phyloP scores from a whole-genome alignment of 2,329 filamentous ascomycete genomes.

The Penicillium sp. region DNA sequence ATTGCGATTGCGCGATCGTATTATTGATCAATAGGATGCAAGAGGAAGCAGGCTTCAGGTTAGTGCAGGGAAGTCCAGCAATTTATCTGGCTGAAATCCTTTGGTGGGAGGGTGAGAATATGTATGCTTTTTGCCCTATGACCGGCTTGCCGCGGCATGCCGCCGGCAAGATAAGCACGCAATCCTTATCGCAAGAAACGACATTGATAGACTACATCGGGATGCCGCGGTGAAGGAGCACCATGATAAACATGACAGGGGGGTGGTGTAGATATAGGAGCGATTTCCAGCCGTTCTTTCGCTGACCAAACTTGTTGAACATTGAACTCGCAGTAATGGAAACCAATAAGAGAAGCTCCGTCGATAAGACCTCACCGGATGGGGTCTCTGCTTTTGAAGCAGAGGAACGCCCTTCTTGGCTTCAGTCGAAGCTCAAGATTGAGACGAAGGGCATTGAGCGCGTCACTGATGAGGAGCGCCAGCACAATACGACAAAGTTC shows the following conservation, averaged over 20 bases:
- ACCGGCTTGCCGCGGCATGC: conserved; percentile 32
- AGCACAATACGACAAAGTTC: conserved; percentile 30
- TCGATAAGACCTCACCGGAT: conserved; percentile 8
- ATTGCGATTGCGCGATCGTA: conserved; percentile 28
- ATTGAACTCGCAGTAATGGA: conserved; percentile 5
- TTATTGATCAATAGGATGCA: neutral
- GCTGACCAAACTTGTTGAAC: neutral
- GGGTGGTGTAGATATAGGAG: neutral
- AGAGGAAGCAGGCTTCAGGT: neutral
- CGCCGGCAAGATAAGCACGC: conserved; percentile 27
- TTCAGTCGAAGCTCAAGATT: conserved; percentile 25
- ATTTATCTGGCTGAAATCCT: conserved; percentile 8
- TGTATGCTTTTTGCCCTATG: neutral
- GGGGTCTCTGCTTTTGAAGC: neutral
- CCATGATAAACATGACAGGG: neutral
- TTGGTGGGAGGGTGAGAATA: neutral
- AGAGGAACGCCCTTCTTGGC: conserved; percentile 16
- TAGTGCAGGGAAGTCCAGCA: neutral
- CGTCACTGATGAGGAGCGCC: conserved; percentile 28
- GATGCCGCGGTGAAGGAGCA: conserved; percentile 10
- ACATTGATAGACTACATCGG: conserved; percentile 25
- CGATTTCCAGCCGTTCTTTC: neutral
- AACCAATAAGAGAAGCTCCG: conserved; percentile 4
- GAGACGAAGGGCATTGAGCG: conserved; percentile 31
- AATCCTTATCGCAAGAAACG: conserved; percentile 26